A percentile compares a stretch with the other conserved stretches of the same genome.
Evolutionary conservation across 768 basidiomycete genomes (phyloP).

Genomic region (Tylopilus cervinicoccineus): DNA sequence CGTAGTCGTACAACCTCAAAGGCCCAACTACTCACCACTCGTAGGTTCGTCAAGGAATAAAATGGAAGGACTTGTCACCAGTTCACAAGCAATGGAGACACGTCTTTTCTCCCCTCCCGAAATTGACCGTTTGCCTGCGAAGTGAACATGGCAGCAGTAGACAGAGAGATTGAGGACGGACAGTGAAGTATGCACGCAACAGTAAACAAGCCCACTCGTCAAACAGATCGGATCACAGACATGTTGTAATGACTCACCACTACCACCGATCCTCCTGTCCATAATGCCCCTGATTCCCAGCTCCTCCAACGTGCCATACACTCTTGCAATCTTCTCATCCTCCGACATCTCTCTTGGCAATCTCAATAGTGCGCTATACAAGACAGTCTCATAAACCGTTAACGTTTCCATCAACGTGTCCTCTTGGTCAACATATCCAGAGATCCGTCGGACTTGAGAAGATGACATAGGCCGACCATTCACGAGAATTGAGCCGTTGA

Average conservation of each 20-base stretch:
- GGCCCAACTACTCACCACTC: constrained; percentile 54
- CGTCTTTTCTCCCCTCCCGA: constrained; percentile 97
- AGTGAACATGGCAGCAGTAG: neutral
- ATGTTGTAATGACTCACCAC: constrained; percentile 47
- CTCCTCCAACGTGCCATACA: constrained; percentile 94
- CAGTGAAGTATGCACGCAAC: neutral
- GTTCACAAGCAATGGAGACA: constrained; percentile 95
- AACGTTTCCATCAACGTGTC: constrained; percentile 96
- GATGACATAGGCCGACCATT: constrained; percentile 80
- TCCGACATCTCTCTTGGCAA: constrained; percentile 93
- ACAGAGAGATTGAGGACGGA: neutral
- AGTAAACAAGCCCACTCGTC: neutral
- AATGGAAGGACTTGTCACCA: constrained; percentile 95
- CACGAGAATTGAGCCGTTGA: constrained; percentile 70
- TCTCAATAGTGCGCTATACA: constrained; percentile 88
- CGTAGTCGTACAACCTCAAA: neutral
- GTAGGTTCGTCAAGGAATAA: constrained; percentile 97
- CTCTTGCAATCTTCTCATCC: constrained; percentile 92
- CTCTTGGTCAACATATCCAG: constrained; percentile 97
- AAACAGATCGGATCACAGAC: neutral
- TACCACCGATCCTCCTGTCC: constrained; percentile 85
- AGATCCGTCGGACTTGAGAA: constrained; percentile 75
- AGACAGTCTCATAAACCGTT: constrained; percentile 96
- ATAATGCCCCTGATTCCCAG: constrained; percentile 89
- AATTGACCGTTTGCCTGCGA: constrained; percentile 78